phyloP scores from a whole-genome alignment of 164 flowering plant genomes.

The Echeveria elegans region DNA sequence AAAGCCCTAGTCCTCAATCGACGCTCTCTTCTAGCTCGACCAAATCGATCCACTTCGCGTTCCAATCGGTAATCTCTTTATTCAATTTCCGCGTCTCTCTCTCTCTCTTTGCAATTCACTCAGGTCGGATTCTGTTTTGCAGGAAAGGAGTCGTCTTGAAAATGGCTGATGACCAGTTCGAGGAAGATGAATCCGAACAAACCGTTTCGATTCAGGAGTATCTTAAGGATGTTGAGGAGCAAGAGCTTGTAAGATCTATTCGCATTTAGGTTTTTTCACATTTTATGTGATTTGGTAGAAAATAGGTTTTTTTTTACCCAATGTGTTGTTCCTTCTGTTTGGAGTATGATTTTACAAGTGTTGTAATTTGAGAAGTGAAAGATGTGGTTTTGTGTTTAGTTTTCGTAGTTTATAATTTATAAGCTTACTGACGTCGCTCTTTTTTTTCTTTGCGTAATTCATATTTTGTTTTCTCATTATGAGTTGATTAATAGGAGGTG shows the following conservation, averaged over 20 bases:
- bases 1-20: not conserved
- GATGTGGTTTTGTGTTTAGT: not conserved
- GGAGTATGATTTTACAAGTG: no score
- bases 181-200: constrained; percentile 43
- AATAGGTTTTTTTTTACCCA: not conserved
- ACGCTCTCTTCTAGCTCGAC: not conserved
- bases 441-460: no score
- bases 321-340: no score
- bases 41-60: not conserved
- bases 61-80: not conserved
- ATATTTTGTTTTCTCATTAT: no score
- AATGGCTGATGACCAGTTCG: constrained; percentile 44
- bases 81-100: not conserved
- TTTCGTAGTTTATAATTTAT: no score
- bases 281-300: not conserved
- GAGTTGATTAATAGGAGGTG: constrained; percentile 47
- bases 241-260: constrained; percentile 47
- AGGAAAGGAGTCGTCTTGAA: not conserved
- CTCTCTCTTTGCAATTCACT: not conserved
- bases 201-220: constrained; percentile 65
- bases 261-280: not conserved
- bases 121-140: not conserved
- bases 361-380: not conserved
- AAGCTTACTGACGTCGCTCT: no score
- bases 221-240: constrained; percentile 50